Percentiles rank a stretch among this genome's conserved stretches.
Evolutionary conservation across 2,329 filamentous ascomycete genomes (phyloP).

Genomic region (Phialocephala subalpina): DNA sequence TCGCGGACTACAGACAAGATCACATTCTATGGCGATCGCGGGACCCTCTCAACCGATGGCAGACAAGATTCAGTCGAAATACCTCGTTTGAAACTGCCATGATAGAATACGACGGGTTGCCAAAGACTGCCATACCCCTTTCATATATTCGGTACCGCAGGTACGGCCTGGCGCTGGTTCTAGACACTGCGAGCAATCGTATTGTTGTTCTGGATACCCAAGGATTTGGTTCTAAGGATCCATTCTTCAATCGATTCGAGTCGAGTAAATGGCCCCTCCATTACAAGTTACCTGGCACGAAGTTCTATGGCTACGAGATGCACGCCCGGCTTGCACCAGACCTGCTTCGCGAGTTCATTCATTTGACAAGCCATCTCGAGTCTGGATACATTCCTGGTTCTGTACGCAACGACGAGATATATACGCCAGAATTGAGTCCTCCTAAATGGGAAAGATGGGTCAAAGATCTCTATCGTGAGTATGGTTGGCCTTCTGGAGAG

Average conservation of each 20-base stretch:
- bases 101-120: conserved; percentile 5
- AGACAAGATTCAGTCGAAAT: background rate
- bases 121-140: conserved; percentile 14
- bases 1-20: conserved; percentile 17
- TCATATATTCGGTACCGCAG: conserved; percentile 12
- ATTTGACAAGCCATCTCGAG: conserved; percentile 11
- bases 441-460: conserved; percentile 21
- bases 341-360: conserved; percentile 18
- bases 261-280: conserved; percentile 6
- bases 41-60: conserved; percentile 9
- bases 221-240: background rate
- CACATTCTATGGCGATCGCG: conserved; percentile 7
- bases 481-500: conserved; percentile 15
- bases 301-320: conserved; percentile 10
- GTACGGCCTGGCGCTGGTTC: conserved; percentile 14
- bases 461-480: conserved; percentile 11
- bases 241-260: conserved; percentile 19
- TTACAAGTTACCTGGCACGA: conserved; percentile 13
- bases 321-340: conserved; percentile 14
- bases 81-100: conserved; percentile 5
- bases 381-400: conserved; percentile 14
- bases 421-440: conserved; percentile 18
- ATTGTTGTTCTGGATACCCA: conserved; percentile 16
- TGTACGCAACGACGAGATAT: conserved; percentile 12
- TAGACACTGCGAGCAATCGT: conserved; percentile 18